Base-by-base conservation (phyloP, 345 rosid species). In the Gossypium bickii region DNA sequence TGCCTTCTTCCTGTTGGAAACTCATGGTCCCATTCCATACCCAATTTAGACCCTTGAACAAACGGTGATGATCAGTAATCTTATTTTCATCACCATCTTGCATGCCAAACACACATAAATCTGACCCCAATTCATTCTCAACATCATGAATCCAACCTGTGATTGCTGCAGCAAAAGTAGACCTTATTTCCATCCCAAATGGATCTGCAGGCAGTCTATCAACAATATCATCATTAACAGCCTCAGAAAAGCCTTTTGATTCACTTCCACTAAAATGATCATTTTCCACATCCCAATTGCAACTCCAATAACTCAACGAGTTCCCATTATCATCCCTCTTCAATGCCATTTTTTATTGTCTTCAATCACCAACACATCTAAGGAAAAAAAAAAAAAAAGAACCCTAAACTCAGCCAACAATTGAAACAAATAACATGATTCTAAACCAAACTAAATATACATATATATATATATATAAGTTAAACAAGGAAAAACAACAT, bases 221-320 rank as follows among this genome's bases (percentile, higher is more conserved):
- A 11, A 67, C 12, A 44, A 74, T 74, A 55, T 74, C 71, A 57
- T 66, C 81, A 25, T 59, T 73, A 65, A 43, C 59, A 73, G 48
- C 67, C 62, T 76, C 67, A 55, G 24, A 45, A 72, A 62, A 74
- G 25, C 56, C 79, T 52, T 65, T 67, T 4, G 63, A 67, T 61
- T 74, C 76, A 65, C 29, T 64, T 47, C 80, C 62, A 73, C 52
- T 51, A 9, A 18, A 53, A 64, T 41, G 65, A 38, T 34, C 22
- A 27, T 64, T 74, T 71, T 75, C 78, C 67, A 49, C 17, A 68
- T 78, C 80, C 81, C 71, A 57, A 15, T 78, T 78, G 51, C 78
- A 67, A 20, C 77, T 20, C 65, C 72, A 60, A 49, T 73, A 70
- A 48, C 77, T 49, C 77, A 66, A 65, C 2, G 67, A 63, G 44